A percentile compares a stretch with the other conserved stretches of the same genome.
Conservation (phyloP, 345 rosid genomes). For the Eucalyptus sp. region DNA sequence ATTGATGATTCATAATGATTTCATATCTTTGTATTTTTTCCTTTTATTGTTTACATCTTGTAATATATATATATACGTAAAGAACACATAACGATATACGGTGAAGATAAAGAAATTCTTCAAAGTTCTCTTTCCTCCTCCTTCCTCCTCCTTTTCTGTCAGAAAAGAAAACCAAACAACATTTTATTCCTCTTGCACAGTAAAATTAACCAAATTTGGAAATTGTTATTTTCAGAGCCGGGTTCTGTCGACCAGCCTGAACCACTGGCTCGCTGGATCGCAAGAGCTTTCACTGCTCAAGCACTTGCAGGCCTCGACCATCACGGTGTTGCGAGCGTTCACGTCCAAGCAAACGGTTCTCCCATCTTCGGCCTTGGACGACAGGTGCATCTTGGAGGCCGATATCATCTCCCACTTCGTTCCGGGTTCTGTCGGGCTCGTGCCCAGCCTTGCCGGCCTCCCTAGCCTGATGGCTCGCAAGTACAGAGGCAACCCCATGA, state of each 20-base stretch:
- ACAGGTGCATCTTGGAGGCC: conserved; percentile 64
- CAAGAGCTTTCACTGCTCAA: neutral
- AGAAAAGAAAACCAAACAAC: neutral
- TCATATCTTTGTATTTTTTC: too few relatives aligned
- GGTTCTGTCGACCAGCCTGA: neutral
- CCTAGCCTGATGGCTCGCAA: neutral
- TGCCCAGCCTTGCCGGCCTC: neutral
- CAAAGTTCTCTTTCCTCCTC: too few relatives aligned
- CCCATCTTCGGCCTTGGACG: conserved; percentile 25
- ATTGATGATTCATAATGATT: too few relatives aligned
- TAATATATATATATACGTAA: too few relatives aligned
- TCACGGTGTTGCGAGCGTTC: conserved; percentile 7
- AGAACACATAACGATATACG: too few relatives aligned
- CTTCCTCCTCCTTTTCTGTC: too few relatives aligned
- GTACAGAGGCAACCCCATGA: neutral
- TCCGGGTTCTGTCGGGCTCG: neutral
- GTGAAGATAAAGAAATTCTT: too few relatives aligned
- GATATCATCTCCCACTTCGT: conserved; percentile 48
- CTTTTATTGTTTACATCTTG: too few relatives aligned
- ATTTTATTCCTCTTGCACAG: neutral
- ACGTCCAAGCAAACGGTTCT: conserved; percentile 62
- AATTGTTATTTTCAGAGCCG: neutral
- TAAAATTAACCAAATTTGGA: neutral
- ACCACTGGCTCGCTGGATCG: conserved; percentile 9
- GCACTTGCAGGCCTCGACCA: neutral